These are phyloP conservation scores for Clitoria ternatea DNA, from an alignment of 306 rosid genomes.

Conservation along the genomic window DNA sequence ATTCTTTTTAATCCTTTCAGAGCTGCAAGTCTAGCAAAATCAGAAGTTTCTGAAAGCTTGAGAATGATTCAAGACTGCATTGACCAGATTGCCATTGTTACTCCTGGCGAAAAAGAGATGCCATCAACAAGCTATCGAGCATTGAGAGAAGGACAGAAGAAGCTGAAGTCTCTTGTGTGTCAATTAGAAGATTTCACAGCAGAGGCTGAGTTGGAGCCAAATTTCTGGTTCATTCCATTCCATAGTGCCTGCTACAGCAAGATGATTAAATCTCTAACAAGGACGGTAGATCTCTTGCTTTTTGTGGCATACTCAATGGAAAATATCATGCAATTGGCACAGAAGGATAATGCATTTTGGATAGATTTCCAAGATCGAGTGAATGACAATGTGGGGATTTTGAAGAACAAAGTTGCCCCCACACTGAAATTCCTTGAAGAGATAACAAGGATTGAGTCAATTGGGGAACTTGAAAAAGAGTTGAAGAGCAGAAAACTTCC, in stretches of 20 bases:
- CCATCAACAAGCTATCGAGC: conserved; percentile 27
- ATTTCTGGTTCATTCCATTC: conserved; percentile 76
- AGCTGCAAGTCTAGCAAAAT: conserved; percentile 65
- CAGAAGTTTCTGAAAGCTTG: conserved; percentile 49
- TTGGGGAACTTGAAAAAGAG: conserved; percentile 27
- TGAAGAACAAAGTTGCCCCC: conserved; percentile 37
- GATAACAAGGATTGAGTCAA: conserved; percentile 28
- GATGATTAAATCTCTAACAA: conserved; percentile 49
- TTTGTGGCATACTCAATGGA: conserved; percentile 44
- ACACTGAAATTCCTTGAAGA: conserved; percentile 35
- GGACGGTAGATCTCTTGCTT: conserved; percentile 42
- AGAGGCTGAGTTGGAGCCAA: conserved; percentile 74
- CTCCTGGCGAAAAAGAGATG: conserved; percentile 13
- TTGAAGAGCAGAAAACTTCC: conserved; percentile 23
- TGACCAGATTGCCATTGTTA: conserved; percentile 23
- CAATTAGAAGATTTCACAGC: conserved; percentile 39
- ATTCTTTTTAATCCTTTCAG: conserved; percentile 45
- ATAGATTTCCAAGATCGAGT: conserved; percentile 24
- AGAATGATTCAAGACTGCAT: conserved; percentile 45
- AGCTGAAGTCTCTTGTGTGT: conserved; percentile 38
- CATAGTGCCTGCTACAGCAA: conserved; percentile 42
- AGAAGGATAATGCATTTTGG: not conserved
- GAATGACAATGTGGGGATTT: conserved; percentile 36
- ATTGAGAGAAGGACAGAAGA: conserved; percentile 36
- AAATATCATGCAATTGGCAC: conserved; percentile 30